A percentile compares a stretch with the other conserved stretches of the same genome.
These are phyloP conservation scores for Pholiota molesta DNA, from an alignment of 768 basidiomycete genomes.

Conservation along the genomic window DNA sequence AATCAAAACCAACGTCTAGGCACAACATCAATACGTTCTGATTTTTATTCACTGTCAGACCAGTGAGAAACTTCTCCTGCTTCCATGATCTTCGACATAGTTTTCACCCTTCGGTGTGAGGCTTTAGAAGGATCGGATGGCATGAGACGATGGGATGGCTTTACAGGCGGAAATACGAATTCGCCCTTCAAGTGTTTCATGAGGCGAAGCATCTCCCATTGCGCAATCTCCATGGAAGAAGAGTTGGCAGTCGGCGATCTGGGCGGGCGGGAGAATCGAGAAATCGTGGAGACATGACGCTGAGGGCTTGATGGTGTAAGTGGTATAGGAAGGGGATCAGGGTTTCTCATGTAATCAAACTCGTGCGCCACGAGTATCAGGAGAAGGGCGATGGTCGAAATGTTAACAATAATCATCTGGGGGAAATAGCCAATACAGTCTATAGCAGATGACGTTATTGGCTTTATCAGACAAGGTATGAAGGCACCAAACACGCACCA, in stretches of 20 bases:
- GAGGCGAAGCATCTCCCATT: slow-evolving; percentile 40
- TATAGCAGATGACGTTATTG: slow-evolving; percentile 19
- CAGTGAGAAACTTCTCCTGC: slow-evolving; percentile 32
- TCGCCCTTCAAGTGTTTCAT: slow-evolving; percentile 40
- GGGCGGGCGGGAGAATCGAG: slow-evolving; percentile 31
- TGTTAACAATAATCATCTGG: slow-evolving; percentile 53
- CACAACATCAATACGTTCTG: not conserved
- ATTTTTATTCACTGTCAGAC: slow-evolving; percentile 27
- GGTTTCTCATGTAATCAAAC: slow-evolving; percentile 27
- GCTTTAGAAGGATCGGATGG: slow-evolving; percentile 21
- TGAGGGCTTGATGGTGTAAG: slow-evolving; percentile 19
- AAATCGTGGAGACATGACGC: slow-evolving; percentile 14
- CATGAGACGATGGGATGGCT: slow-evolving; percentile 24
- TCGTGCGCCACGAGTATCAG: slow-evolving; percentile 47
- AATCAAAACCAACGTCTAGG: not conserved
- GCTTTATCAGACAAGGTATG: not conserved
- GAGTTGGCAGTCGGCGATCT: slow-evolving; percentile 31
- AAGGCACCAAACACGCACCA: slow-evolving; percentile 33
- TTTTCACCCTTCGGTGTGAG: slow-evolving; percentile 33
- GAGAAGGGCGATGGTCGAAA: slow-evolving; percentile 44
- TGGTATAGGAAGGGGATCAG: slow-evolving; percentile 9
- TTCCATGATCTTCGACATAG: slow-evolving; percentile 37
- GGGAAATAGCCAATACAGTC: slow-evolving; percentile 62
- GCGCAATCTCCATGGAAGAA: slow-evolving; percentile 34
- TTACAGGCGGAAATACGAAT: slow-evolving; percentile 46